phyloP scores from a whole-genome alignment of 2,329 filamentous ascomycete genomes.

The Beauveria brongniartii region DNA sequence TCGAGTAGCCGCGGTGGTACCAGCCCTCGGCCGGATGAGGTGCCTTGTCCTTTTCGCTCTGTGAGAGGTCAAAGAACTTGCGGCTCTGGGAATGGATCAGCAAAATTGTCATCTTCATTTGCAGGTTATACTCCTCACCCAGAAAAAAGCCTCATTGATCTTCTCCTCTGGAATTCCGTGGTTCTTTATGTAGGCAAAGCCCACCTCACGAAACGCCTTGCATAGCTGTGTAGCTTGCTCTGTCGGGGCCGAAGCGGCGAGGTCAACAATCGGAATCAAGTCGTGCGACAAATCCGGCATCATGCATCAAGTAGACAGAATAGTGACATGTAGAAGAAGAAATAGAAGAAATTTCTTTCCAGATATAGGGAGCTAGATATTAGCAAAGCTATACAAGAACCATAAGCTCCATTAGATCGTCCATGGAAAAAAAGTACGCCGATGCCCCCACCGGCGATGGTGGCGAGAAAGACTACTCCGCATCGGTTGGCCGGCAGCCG shows the following conservation, averaged over 20 bases:
- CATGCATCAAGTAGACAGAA: not conserved
- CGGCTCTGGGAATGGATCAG: conserved; percentile 14
- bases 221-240: conserved; percentile 16
- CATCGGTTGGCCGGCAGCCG: not conserved
- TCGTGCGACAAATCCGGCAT: not conserved
- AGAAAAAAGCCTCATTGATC: conserved; percentile 30
- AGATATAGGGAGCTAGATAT: too few species aligned
- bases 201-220: conserved; percentile 23
- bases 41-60: conserved; percentile 23
- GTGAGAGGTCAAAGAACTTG: conserved; percentile 24
- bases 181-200: conserved; percentile 28
- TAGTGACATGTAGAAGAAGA: not conserved
- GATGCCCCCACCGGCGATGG: not conserved
- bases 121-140: conserved; percentile 16
- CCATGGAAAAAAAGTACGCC: not conserved
- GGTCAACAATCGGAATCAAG: not conserved
- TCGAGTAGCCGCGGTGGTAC: conserved; percentile 30
- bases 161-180: conserved; percentile 26
- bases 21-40: conserved; percentile 25
- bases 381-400: too few species aligned
- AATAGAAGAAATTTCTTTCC: not conserved
- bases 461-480: not conserved
- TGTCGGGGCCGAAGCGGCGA: not conserved
- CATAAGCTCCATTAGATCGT: not conserved
- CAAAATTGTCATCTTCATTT: not conserved